These are phyloP conservation scores for Phytophthora podocarpi DNA, from an alignment of 352 stramenopile genomes.

Conservation along the genomic window DNA sequence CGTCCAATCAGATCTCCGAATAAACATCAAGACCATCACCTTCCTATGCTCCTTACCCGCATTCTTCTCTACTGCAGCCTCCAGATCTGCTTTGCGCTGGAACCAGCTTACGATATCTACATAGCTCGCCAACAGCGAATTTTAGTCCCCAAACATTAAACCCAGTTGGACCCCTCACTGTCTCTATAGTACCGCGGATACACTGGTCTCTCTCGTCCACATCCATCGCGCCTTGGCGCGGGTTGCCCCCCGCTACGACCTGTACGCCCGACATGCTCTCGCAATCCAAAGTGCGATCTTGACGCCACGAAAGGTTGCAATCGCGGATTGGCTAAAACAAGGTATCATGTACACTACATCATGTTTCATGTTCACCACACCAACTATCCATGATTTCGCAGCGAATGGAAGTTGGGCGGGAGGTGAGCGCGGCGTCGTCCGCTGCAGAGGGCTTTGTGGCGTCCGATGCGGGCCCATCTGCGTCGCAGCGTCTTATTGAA, in stretches of 20 bases:
- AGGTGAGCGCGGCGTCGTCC: constrained; percentile 8
- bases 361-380: constrained; percentile 5
- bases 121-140: too few species aligned
- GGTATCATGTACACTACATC: background rate
- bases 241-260: constrained; percentile 73
- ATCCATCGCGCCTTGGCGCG: constrained; percentile 78
- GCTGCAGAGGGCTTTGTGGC: constrained; percentile 4
- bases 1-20: background rate
- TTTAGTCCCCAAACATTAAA: too few species aligned
- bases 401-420: constrained; percentile 9
- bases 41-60: constrained; percentile 29
- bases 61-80: constrained; percentile 45
- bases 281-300: too few species aligned
- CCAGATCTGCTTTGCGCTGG: constrained; percentile 75
- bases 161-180: too few species aligned
- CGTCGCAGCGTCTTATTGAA: constrained; percentile 25
- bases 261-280: constrained; percentile 76
- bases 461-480: constrained; percentile 5
- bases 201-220: constrained; percentile 81
- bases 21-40: background rate
- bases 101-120: constrained; percentile 90
- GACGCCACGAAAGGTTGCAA: constrained; percentile 30
- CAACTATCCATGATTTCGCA: background rate
- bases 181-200: constrained; percentile 81
- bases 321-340: constrained; percentile 27